A percentile compares a stretch with the other conserved stretches of the same genome.
Conservation (phyloP, 2,329 filamentous ascomycete species). For the Diplodia intermedia region DNA sequence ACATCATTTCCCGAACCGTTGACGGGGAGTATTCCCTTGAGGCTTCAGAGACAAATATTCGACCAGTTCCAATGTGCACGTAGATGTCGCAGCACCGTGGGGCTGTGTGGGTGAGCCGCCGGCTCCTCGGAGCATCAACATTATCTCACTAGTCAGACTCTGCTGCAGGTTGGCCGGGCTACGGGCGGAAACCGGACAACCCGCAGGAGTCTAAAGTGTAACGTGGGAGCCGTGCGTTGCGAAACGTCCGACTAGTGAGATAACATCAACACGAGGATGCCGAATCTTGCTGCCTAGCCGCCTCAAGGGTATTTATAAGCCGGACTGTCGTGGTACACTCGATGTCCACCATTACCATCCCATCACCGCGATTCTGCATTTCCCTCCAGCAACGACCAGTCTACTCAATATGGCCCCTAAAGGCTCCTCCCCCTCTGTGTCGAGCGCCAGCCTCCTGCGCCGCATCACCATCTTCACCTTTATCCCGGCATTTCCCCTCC, state of each 20-base stretch:
- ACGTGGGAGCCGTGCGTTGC: too few species aligned
- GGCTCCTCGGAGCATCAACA: not conserved
- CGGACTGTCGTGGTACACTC: too few species aligned
- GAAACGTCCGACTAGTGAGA: too few species aligned
- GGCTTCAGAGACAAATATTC: not conserved
- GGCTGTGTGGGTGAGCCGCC: not conserved
- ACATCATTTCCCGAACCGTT: not conserved
- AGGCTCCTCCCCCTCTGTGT: not conserved
- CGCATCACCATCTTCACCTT: conserved; percentile 11
- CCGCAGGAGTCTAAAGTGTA: too few species aligned
- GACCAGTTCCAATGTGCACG: not conserved
- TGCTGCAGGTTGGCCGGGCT: too few species aligned
- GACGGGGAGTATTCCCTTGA: not conserved
- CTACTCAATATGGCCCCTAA: conserved; percentile 3
- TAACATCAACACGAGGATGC: not conserved
- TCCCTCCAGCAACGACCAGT: not conserved
- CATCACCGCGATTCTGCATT: not conserved
- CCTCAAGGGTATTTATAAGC: not conserved
- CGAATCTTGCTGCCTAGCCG: conserved; percentile 1
- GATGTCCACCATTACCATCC: not conserved
- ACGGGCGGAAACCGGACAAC: too few species aligned
- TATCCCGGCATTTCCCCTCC: conserved; percentile 4
- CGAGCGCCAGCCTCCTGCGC: not conserved
- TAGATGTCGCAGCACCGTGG: not conserved
- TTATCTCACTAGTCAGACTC: too few species aligned